Base-by-base conservation (phyloP, 495 filamentous ascomycete genomes). In the Penicillium alfredii region DNA sequence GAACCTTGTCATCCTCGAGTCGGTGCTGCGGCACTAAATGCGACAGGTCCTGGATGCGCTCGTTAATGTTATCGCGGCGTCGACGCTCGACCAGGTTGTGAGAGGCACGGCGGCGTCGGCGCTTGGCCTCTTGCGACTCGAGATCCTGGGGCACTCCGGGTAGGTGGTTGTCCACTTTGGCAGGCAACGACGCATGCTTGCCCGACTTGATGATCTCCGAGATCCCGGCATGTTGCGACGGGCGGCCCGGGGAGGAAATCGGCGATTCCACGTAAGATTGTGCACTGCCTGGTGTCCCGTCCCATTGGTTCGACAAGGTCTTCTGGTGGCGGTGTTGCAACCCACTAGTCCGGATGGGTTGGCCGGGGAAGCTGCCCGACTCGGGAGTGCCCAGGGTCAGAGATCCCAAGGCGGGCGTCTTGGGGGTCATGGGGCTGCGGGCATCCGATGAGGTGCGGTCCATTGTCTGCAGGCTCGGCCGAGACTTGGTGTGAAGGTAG, bases 41-140 rank as follows among this genome's bases (percentile, higher is more conserved):
- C 45, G 87, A 92, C 4, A 98, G 74, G 49, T 98, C 92, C 47
- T 97, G 90, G 40, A 98, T 98, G 5, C 92, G 78, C 58, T 98
- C 92, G 51, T 98, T 98, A 70, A 98, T 98, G 47, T 98, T 96
- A 62, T 98, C 92, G 28, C 92, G 78, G 30, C 92, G 82, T 20
- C 92, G 81, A 33, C 92, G 85, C 59, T 98, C 92, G 7, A 98
- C 92, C 28, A 94, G 71, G 51, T 98, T 98, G 65, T 98, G 92
- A 1, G 89, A 95, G 49, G 95, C 92, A 11, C 92, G 78, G 30
- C 92, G 77, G 41, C 88, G 74, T 49, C 88, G 82, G 42, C 85
- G 77, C 73, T 97, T 95, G 49, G 87, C 86, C 66, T 98, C 92
- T 53, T 95, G 89, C 0, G 87, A 75, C 8, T 82, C 78, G 28